phyloP scores from a whole-genome alignment of 345 rosid genomes.

The Dovyalis caffra region DNA sequence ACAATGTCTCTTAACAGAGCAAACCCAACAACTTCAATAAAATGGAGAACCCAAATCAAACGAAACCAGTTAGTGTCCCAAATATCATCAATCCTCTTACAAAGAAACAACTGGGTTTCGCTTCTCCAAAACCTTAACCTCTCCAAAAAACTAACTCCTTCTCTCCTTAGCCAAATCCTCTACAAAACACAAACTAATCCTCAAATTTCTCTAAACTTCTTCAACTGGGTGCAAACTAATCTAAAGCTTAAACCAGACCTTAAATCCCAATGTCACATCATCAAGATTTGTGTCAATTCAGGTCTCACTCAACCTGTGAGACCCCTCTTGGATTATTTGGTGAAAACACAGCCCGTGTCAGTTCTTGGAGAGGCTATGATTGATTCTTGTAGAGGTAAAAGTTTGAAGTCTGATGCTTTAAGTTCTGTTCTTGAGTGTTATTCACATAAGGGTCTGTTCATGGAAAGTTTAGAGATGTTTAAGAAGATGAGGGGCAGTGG shows the following conservation, averaged over 20 bases:
- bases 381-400: constrained; percentile 43
- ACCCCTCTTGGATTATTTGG: constrained; percentile 39
- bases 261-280: constrained; percentile 42
- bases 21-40: constrained; percentile 36
- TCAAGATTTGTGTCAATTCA: constrained; percentile 32
- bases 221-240: constrained; percentile 47
- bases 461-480: constrained; percentile 50
- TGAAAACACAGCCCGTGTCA: constrained; percentile 36
- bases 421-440: constrained; percentile 48
- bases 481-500: constrained; percentile 35
- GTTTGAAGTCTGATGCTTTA: constrained; percentile 26
- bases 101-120: constrained; percentile 47
- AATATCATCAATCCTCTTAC: constrained; percentile 56
- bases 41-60: constrained; percentile 52
- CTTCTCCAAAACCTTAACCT: constrained; percentile 47
- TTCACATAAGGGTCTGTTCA: constrained; percentile 34
- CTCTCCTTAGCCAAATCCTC: constrained; percentile 54
- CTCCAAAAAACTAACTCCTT: constrained; percentile 41
- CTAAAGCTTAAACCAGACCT: constrained; percentile 58
- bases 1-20: constrained; percentile 23
- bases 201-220: constrained; percentile 50
- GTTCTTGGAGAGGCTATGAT: constrained; percentile 40
- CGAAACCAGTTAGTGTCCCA: constrained; percentile 41
- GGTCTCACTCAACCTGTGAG: constrained; percentile 33
- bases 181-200: constrained; percentile 43